Conservation (phyloP, 352 stramenopile genomes). For the Bremia lactucae region DNA sequence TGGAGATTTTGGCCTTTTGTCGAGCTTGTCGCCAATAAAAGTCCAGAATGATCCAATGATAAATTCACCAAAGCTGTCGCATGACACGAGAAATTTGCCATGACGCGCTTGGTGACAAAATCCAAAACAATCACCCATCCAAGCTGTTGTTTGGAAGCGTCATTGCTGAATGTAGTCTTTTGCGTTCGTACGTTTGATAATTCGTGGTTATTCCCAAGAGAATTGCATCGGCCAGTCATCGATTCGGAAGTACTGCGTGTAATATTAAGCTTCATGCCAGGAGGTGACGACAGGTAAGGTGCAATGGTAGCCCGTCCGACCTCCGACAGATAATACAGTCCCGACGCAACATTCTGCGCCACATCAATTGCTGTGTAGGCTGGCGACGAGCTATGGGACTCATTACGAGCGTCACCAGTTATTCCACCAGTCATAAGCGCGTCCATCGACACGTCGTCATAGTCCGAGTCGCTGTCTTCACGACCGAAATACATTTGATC, state of each 20-base stretch:
- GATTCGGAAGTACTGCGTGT: slow-evolving; percentile 8
- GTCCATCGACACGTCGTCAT: slow-evolving; percentile 29
- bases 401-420: slow-evolving; percentile 12
- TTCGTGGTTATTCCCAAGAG: no score
- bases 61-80: slow-evolving; percentile 58
- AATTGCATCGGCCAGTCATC: slow-evolving; percentile 8
- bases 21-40: slow-evolving; percentile 68
- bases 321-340: slow-evolving; percentile 77
- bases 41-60: slow-evolving; percentile 66
- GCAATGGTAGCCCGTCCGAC: slow-evolving; percentile 54
- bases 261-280: no score
- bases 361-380: slow-evolving; percentile 69
- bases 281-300: slow-evolving; percentile 62
- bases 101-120: slow-evolving; percentile 40
- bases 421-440: slow-evolving; percentile 29
- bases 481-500: slow-evolving; percentile 16
- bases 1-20: slow-evolving; percentile 82
- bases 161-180: slow-evolving; percentile 6
- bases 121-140: slow-evolving; percentile 69
- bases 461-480: slow-evolving; percentile 37
- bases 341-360: slow-evolving; percentile 80
- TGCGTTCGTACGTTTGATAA: slow-evolving; percentile 1
- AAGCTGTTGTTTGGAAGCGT: slow-evolving; percentile 18
- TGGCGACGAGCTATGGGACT: slow-evolving; percentile 23
- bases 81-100: slow-evolving; percentile 73